A percentile compares a stretch with the other conserved stretches of the same genome.
These are phyloP conservation scores for Aspergillus carlsbadensis DNA, from an alignment of 495 filamentous ascomycete genomes.

Conservation along the genomic window DNA sequence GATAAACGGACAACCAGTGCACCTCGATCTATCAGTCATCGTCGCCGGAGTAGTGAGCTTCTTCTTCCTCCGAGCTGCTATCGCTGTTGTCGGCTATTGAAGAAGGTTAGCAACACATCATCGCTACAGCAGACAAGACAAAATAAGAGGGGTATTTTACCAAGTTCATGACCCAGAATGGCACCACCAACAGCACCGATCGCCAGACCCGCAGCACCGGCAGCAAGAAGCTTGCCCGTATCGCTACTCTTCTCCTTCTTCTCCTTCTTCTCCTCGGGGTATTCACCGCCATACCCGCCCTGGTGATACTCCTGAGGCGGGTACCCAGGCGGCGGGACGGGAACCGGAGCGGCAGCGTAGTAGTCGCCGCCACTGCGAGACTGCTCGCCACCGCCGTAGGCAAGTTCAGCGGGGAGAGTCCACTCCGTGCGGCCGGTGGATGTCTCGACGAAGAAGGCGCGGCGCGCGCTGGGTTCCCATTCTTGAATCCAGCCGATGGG, in stretches of 20 bases:
- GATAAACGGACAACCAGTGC: background rate
- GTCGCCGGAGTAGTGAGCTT: slow-evolving; percentile 6
- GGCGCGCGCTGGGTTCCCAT: slow-evolving; percentile 56
- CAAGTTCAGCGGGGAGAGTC: slow-evolving; percentile 45
- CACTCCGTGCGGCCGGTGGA: slow-evolving; percentile 60
- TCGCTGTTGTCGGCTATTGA: slow-evolving; percentile 8
- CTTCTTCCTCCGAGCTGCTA: background rate
- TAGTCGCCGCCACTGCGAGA: background rate
- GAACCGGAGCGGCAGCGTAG: background rate
- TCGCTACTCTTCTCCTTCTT: slow-evolving; percentile 50
- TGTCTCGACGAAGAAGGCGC: slow-evolving; percentile 61
- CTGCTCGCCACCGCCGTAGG: background rate
- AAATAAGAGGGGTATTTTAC: slow-evolving; percentile 31
- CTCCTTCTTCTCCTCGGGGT: slow-evolving; percentile 23
- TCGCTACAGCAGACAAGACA: no score
- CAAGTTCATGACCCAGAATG: slow-evolving; percentile 51
- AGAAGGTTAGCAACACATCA: background rate
- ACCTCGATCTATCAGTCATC: slow-evolving; percentile 30
- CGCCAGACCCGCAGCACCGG: slow-evolving; percentile 54
- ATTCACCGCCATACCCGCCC: slow-evolving; percentile 14
- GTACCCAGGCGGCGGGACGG: background rate
- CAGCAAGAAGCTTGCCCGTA: slow-evolving; percentile 44
- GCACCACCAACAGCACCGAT: slow-evolving; percentile 57
- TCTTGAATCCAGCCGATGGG: slow-evolving; percentile 59
- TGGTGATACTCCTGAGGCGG: background rate